Evolutionary conservation across 1,139 yeast genomes (phyloP).

Genomic region (Candida labiduridarum): DNA sequence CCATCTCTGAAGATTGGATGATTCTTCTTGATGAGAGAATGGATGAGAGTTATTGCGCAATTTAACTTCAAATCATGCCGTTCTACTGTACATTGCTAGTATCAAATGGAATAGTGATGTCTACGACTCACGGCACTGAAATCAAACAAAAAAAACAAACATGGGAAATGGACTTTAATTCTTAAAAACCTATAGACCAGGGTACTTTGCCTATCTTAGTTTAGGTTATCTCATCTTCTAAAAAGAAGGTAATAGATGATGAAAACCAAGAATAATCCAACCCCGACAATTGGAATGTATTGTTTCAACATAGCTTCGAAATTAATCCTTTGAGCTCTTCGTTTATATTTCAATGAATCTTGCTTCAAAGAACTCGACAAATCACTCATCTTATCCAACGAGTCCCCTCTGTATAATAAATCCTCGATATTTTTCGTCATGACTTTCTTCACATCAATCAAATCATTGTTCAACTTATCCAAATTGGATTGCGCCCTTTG

Average conservation of each 20-base stretch:
- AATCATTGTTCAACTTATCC: conserved; percentile 82
- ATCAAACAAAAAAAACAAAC: background rate
- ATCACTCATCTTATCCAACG: conserved; percentile 90
- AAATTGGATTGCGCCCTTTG: conserved; percentile 87
- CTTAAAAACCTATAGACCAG: background rate
- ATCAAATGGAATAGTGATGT: too few species aligned
- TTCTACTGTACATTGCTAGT: too few species aligned
- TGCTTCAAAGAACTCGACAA: conserved; percentile 76
- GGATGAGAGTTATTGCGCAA: too few species aligned
- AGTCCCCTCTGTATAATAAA: conserved; percentile 90
- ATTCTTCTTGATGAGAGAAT: too few species aligned
- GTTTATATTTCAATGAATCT: conserved; percentile 85
- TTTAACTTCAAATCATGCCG: too few species aligned
- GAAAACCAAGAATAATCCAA: conserved; percentile 72
- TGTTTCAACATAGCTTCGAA: conserved; percentile 86
- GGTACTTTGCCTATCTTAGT: background rate
- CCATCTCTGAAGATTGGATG: too few species aligned
- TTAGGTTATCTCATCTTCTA: conserved; percentile 1
- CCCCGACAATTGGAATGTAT: conserved; percentile 82
- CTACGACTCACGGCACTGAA: background rate
- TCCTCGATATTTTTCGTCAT: conserved; percentile 98
- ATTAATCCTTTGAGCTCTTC: conserved; percentile 88
- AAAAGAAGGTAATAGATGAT: conserved; percentile 65
- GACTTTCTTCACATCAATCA: conserved; percentile 90
- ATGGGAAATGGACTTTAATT: background rate